These are phyloP conservation scores for Evansstolkia leycettana DNA, from an alignment of 495 filamentous ascomycete species.

Conservation along the genomic window DNA sequence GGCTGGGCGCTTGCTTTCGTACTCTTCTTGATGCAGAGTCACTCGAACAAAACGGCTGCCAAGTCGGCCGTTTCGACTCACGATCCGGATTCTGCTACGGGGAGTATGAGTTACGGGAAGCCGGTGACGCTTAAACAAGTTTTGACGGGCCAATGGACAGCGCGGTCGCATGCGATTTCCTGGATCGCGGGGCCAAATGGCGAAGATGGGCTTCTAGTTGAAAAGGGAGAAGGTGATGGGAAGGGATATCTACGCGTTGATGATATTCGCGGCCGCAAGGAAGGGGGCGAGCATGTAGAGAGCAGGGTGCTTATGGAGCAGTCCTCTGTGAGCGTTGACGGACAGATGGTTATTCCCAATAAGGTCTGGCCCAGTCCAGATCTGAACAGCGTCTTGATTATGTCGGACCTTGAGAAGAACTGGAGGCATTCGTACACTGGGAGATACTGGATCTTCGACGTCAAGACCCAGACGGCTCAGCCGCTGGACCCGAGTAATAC, in stretches of 20 bases:
- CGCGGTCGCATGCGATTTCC: constrained; percentile 56
- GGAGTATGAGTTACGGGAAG: constrained; percentile 55
- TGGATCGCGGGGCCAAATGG: constrained; percentile 83
- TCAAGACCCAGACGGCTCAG: constrained; percentile 64
- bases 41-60: constrained; percentile 9
- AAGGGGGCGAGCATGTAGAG: constrained; percentile 27
- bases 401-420: constrained; percentile 55
- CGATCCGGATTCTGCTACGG: constrained; percentile 55
- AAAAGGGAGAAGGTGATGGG: constrained; percentile 39
- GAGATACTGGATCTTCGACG: constrained; percentile 88
- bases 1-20: constrained; percentile 73
- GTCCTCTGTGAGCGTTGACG: constrained; percentile 44
- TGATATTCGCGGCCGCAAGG: constrained; percentile 55
- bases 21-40: constrained; percentile 52
- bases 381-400: constrained; percentile 70
- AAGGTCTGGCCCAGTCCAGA: constrained; percentile 68
- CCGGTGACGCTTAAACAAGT: constrained; percentile 74
- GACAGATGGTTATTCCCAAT: constrained; percentile 34
- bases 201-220: constrained; percentile 76
- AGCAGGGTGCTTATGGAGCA: constrained; percentile 65
- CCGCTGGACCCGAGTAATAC: constrained; percentile 61
- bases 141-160: constrained; percentile 56
- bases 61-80: constrained; percentile 14
- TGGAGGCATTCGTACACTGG: constrained; percentile 85
- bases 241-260: constrained; percentile 77